Base-by-base conservation (phyloP, 2,329 filamentous ascomycete species). In the Fusarium paranaense region DNA sequence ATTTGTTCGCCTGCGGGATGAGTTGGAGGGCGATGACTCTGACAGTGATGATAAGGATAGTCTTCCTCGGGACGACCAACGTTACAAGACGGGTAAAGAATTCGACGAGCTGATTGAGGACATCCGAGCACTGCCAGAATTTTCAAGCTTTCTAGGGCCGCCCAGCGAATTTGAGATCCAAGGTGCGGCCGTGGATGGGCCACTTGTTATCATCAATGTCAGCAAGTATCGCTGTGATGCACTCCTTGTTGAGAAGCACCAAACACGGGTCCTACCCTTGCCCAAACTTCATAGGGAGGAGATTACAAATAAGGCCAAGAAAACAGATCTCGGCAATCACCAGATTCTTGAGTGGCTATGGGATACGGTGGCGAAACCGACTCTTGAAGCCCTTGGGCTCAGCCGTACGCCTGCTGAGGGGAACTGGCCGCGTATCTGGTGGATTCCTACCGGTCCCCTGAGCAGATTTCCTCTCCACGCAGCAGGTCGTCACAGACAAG, bases 401-500 rank as follows among this genome's bases (percentile, higher is more conserved):
- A 25, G 8, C 13, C 6, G 14, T 30, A 27, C 6, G 10, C 42
- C 42, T 14, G 20, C 18, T 13, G 22, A 1, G 5, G 14, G 13
- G 42, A 47, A 18, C 22, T 27, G 11, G 22, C 25, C 47, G 25
- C 25, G 27, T 30, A 27, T 52, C 47, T 52, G 14, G 25, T 52
- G 25, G 25, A 30, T 52, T 27, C 47, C 25, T 30, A 33, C 27
- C 50, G 58, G 67, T 38, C 50, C 45, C 2, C 16, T 72, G 25
- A 69, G 35, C 25, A 64, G 20, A 10, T 69, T 66, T 16, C 38
- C 65, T 0, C 52, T 72, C 1, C 65, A 66, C 11, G 61, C 58
- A 7, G 56, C 69, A 11, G 64, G 64, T 22, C 35, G 35, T 3
- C 67, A 70, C 14, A 16, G 16, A 7, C 14, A 45, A 6, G 22